Conservation (phyloP, 345 rosid species). For the Geranium rotundifolium region DNA sequence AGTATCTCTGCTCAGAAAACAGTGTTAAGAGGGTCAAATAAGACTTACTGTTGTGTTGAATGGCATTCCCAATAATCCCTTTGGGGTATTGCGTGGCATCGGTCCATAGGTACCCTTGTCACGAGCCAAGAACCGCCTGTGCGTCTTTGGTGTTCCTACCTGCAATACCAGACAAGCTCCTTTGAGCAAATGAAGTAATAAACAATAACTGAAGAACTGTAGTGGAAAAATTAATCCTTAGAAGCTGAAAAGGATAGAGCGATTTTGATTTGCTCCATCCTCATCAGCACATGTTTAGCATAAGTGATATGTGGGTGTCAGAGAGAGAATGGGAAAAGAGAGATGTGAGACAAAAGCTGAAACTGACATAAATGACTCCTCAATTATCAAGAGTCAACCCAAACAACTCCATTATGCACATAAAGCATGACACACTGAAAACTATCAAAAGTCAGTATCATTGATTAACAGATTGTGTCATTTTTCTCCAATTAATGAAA, state of each 20-base stretch:
- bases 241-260: not conserved
- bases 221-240: not conserved
- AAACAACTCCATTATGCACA: not conserved
- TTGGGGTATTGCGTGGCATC: slow-evolving; percentile 71
- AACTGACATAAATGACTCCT: not conserved
- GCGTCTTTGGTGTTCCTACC: slow-evolving; percentile 93
- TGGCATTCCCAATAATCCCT: slow-evolving; percentile 95
- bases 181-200: not conserved
- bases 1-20: not conserved
- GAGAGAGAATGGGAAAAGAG: too few species aligned
- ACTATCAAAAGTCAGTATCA: not conserved
- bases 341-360: too few species aligned
- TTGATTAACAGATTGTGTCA: too few species aligned
- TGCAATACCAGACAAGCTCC: slow-evolving; percentile 12
- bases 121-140: slow-evolving; percentile 73
- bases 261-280: not conserved
- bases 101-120: slow-evolving; percentile 91
- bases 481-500: too few species aligned
- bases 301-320: too few species aligned
- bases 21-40: not conserved
- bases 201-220: not conserved
- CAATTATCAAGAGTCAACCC: not conserved
- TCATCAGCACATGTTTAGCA: too few species aligned
- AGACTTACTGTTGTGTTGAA: slow-evolving; percentile 76
- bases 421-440: not conserved